These are phyloP conservation scores for Terana coerulea DNA, from an alignment of 768 basidiomycete species.

Conservation along the genomic window DNA sequence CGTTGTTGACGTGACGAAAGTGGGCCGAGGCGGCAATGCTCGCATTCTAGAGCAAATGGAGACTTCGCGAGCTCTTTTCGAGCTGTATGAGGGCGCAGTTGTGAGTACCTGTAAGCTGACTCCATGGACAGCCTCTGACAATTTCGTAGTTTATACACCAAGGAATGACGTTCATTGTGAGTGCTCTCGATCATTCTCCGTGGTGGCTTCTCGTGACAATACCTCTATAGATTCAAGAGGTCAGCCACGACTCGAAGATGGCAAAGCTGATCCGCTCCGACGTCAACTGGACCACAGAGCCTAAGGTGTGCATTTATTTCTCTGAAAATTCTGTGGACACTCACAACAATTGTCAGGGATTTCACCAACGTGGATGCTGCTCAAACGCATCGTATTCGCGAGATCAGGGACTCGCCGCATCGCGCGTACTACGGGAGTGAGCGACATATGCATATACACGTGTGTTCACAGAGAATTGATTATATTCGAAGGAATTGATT, in stretches of 20 bases:
- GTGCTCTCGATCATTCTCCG: slow-evolving; percentile 16
- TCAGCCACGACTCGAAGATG: slow-evolving; percentile 73
- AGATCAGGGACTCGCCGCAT: slow-evolving; percentile 52
- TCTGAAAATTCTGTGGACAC: not conserved
- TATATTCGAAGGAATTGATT: slow-evolving; percentile 46
- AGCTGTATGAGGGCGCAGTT: slow-evolving; percentile 86
- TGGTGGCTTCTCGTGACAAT: not conserved
- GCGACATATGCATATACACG: slow-evolving; percentile 1
- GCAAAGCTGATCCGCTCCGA: slow-evolving; percentile 71
- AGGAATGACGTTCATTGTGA: slow-evolving; percentile 74
- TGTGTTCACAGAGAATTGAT: slow-evolving; percentile 1
- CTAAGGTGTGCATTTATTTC: slow-evolving; percentile 7
- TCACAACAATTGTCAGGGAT: slow-evolving; percentile 14
- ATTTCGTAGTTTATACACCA: slow-evolving; percentile 76
- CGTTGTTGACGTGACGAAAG: slow-evolving; percentile 59
- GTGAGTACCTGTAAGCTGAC: slow-evolving; percentile 35
- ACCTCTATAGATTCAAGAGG: slow-evolving; percentile 53
- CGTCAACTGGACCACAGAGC: slow-evolving; percentile 75
- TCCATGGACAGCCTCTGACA: not conserved
- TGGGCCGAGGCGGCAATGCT: slow-evolving; percentile 31
- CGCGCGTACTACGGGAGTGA: slow-evolving; percentile 70
- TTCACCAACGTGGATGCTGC: slow-evolving; percentile 72
- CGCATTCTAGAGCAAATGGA: slow-evolving; percentile 79
- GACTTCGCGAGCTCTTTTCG: slow-evolving; percentile 78
- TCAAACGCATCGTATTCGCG: slow-evolving; percentile 70